Evolutionary conservation across 305 asterid genomes (phyloP).

Genomic region (Fraxinus angustifolia): DNA sequence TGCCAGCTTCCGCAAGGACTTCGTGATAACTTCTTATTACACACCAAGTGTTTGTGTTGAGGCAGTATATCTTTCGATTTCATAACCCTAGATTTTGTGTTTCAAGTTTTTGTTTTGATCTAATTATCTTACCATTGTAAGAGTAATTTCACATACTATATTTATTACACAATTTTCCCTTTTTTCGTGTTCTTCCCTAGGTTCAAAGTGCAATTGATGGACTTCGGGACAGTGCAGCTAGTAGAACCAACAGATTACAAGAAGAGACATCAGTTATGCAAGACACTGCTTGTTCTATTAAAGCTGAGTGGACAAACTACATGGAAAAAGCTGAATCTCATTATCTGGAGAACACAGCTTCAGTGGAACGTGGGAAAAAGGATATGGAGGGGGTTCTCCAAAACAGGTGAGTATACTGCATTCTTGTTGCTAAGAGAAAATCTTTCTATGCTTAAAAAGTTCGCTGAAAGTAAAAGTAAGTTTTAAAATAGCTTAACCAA

Average conservation of each 20-base stretch:
- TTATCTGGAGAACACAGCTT: conserved; percentile 50
- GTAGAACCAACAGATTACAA: conserved; percentile 41
- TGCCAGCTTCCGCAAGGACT: neutral
- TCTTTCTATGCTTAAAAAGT: conserved; percentile 26
- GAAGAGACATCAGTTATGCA: conserved; percentile 63
- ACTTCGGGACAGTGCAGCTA: conserved; percentile 53
- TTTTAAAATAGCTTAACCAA: neutral
- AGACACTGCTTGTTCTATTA: conserved; percentile 43
- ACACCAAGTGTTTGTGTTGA: neutral
- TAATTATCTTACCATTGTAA: neutral
- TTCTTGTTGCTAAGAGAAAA: neutral
- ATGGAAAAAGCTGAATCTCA: conserved; percentile 44
- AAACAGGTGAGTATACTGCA: conserved; percentile 42
- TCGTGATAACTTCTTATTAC: neutral
- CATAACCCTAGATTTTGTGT: neutral
- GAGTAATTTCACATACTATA: neutral
- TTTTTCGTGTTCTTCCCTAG: conserved; percentile 30
- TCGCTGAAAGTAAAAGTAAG: neutral
- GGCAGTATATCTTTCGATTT: neutral
- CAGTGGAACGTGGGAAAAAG: conserved; percentile 48
- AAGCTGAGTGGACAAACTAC: conserved; percentile 50
- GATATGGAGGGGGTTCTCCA: conserved; percentile 51
- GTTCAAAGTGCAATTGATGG: conserved; percentile 58
- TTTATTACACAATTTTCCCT: neutral
- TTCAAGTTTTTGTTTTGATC: neutral